Evolutionary conservation across 768 basidiomycete genomes (phyloP).

Genomic region (Psilocybe cubensis): DNA sequence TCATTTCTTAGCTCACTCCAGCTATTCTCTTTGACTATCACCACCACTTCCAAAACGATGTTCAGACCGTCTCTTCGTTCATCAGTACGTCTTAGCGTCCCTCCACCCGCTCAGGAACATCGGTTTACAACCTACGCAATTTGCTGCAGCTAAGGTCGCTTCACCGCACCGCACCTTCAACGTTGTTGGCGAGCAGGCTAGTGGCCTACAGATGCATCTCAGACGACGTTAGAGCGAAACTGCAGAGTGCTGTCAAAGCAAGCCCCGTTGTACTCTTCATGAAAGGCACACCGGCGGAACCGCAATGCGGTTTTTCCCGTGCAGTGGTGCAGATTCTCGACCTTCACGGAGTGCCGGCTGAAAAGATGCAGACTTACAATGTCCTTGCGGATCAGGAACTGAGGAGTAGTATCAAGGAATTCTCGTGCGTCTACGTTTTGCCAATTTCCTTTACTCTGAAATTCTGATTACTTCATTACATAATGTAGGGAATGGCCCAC

Average conservation of each 20-base stretch:
- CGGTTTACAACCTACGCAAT: neutral
- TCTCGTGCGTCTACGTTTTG: conserved; percentile 68
- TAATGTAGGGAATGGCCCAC: conserved; percentile 91
- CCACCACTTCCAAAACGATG: conserved; percentile 36
- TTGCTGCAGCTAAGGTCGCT: conserved; percentile 32
- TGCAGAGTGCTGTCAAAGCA: conserved; percentile 73
- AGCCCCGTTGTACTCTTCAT: conserved; percentile 95
- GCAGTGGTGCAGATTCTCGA: conserved; percentile 92
- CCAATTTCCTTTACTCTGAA: neutral
- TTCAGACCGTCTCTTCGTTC: conserved; percentile 48
- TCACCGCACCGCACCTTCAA: conserved; percentile 31
- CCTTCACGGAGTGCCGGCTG: conserved; percentile 74
- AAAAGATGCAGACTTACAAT: conserved; percentile 90
- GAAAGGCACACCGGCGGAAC: conserved; percentile 89
- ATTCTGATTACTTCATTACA: neutral
- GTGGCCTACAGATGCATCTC: conserved; percentile 55
- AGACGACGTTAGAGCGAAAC: conserved; percentile 59
- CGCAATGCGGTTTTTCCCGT: conserved; percentile 95
- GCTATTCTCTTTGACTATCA: conserved; percentile 2
- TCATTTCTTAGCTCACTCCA: conserved; percentile 10
- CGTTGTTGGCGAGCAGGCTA: conserved; percentile 27
- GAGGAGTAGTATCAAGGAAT: conserved; percentile 89
- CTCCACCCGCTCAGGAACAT: neutral
- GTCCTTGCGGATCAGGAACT: conserved; percentile 87
- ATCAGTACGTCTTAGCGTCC: conserved; percentile 37